These are phyloP conservation scores for Warburgia ugandensis DNA, from an alignment of 164 flowering plant genomes.

Conservation along the genomic window DNA sequence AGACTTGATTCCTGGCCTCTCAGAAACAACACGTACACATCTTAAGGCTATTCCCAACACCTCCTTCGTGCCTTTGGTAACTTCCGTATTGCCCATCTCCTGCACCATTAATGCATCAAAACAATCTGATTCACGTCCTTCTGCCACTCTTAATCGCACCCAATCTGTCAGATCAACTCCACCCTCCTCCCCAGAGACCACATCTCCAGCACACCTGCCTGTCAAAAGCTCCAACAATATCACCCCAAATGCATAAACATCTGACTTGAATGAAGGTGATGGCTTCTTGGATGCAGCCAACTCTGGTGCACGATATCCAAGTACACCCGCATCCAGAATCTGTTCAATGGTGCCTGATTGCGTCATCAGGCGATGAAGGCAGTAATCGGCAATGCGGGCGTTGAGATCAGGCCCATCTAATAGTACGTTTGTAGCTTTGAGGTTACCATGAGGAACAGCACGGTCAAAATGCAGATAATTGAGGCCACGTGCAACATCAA, in stretches of 20 bases:
- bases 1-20: slow-evolving; percentile 90
- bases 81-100: slow-evolving; percentile 45
- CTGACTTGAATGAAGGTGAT: slow-evolving; percentile 90
- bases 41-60: slow-evolving; percentile 76
- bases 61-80: slow-evolving; percentile 73
- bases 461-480: slow-evolving; percentile 98
- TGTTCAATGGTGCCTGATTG: slow-evolving; percentile 88
- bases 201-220: slow-evolving; percentile 90
- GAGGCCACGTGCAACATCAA: slow-evolving; percentile 93
- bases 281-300: slow-evolving; percentile 79
- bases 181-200: slow-evolving; percentile 69
- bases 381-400: slow-evolving; percentile 88
- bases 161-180: slow-evolving; percentile 82
- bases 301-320: slow-evolving; percentile 96
- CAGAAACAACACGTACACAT: slow-evolving; percentile 72
- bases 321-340: slow-evolving; percentile 82
- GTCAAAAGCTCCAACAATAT: slow-evolving; percentile 73
- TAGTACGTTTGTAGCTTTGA: slow-evolving; percentile 79
- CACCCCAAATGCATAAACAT: slow-evolving; percentile 94
- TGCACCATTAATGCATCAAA: slow-evolving; percentile 44
- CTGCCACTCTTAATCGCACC: slow-evolving; percentile 69
- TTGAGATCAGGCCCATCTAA: slow-evolving; percentile 85
- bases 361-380: slow-evolving; percentile 97
- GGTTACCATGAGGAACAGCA: slow-evolving; percentile 91
- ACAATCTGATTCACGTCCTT: slow-evolving; percentile 68